Conservation (phyloP, 495 filamentous ascomycete species). For the Collariella sp. region DNA sequence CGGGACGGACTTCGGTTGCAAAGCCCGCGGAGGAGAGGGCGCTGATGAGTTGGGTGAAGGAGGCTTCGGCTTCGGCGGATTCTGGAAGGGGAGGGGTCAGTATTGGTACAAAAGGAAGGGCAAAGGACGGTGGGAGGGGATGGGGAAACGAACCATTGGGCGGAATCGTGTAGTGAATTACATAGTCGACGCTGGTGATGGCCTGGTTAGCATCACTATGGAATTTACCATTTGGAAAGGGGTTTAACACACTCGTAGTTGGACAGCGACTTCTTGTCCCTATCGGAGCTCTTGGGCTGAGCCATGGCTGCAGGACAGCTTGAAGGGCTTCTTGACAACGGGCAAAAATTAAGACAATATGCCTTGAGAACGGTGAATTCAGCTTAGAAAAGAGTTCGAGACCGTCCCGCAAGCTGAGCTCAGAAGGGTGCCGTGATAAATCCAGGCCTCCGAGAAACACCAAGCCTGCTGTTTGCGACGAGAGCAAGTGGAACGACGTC, state of each 20-base stretch:
- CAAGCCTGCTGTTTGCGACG: not conserved
- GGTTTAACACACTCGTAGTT: constrained; percentile 23
- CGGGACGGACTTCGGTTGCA: constrained; percentile 74
- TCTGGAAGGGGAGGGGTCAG: constrained; percentile 37
- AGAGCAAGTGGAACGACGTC: not conserved
- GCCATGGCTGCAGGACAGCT: constrained; percentile 24
- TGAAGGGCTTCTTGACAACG: not conserved
- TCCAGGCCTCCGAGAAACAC: not conserved
- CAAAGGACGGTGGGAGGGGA: not conserved
- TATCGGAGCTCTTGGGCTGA: constrained; percentile 22
- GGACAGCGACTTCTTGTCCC: constrained; percentile 10
- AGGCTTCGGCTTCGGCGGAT: constrained; percentile 54
- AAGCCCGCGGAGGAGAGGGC: constrained; percentile 67
- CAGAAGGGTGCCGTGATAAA: not conserved
- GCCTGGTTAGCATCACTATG: not conserved
- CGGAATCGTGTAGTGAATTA: constrained; percentile 70
- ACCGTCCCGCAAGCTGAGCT: no score
- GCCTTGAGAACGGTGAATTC: not conserved
- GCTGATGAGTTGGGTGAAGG: constrained; percentile 67
- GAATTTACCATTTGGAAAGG: not conserved
- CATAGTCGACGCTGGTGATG: constrained; percentile 73
- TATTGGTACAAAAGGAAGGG: not conserved
- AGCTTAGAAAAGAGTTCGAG: not conserved
- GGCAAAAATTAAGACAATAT: not conserved
- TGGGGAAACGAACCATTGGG: constrained; percentile 44